These are phyloP conservation scores for Setaria viridis DNA, from an alignment of 202 grass and related monocot species.

Conservation along the genomic window DNA sequence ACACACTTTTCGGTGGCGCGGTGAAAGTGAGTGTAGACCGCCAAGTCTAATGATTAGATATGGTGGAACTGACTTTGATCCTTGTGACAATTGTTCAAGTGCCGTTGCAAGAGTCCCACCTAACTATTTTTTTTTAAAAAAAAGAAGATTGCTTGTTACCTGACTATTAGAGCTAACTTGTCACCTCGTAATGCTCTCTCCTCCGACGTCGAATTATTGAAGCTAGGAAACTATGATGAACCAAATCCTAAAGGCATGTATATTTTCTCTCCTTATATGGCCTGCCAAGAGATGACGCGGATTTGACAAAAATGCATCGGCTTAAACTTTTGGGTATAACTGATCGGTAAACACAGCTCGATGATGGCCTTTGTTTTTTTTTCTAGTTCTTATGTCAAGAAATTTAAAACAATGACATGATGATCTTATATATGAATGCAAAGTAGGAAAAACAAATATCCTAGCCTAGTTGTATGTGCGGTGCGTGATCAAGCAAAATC, in stretches of 20 bases:
- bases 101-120: background rate
- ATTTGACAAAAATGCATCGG: background rate
- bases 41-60: background rate
- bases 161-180: background rate
- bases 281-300: background rate
- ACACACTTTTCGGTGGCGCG: background rate
- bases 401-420: too few species aligned
- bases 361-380: too few species aligned
- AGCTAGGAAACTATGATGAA: background rate
- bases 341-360: background rate
- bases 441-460: background rate
- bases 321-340: background rate
- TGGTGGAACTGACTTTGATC: background rate
- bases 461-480: background rate
- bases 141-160: background rate
- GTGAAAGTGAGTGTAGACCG: background rate
- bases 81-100: background rate
- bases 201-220: background rate
- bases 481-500: conserved; percentile 7
- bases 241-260: background rate
- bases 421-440: background rate
- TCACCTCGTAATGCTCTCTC: background rate
- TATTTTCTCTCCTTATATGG: background rate
- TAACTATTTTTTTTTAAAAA: background rate
- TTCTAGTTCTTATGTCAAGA: too few species aligned